These are phyloP conservation scores for Claviceps sp. DNA, from an alignment of 2,329 filamentous ascomycete species.

Conservation along the genomic window DNA sequence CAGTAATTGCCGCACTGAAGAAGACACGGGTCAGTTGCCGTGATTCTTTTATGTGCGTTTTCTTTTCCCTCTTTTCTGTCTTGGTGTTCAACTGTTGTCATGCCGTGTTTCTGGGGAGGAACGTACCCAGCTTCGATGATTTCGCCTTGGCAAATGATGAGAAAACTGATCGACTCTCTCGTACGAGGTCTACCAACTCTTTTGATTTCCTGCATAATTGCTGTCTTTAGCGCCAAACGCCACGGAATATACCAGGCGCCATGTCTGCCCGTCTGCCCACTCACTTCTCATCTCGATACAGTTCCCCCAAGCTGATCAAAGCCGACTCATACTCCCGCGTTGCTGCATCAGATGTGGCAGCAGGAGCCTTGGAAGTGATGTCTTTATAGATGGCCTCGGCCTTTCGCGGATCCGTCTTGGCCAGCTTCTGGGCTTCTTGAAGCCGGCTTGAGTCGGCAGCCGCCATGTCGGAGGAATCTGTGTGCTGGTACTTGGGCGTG, in stretches of 20 bases:
- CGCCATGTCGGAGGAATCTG: constrained; percentile 30
- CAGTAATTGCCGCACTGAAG: constrained; percentile 80
- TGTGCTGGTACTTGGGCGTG: not conserved
- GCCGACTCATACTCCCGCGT: constrained; percentile 86
- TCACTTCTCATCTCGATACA: constrained; percentile 81
- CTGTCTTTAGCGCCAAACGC: constrained; percentile 3
- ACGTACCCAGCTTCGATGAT: constrained; percentile 88
- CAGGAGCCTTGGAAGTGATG: constrained; percentile 73
- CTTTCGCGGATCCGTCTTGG: constrained; percentile 67
- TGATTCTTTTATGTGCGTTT: not conserved
- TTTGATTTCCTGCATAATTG: constrained; percentile 49
- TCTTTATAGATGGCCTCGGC: constrained; percentile 83
- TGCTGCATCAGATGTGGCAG: constrained; percentile 69
- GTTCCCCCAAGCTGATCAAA: constrained; percentile 75
- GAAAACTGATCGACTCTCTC: constrained; percentile 77
- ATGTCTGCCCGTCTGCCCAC: constrained; percentile 17
- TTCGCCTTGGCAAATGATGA: constrained; percentile 98
- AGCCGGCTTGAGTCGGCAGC: constrained; percentile 52
- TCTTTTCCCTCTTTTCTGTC: not conserved
- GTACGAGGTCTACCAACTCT: constrained; percentile 80
- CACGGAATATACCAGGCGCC: too few species aligned
- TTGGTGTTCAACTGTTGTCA: not conserved
- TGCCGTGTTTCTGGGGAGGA: too few species aligned
- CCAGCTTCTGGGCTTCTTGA: constrained; percentile 77
- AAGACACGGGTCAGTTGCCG: not conserved